Evolutionary conservation across 805 yeast species (phyloP).

Genomic region (Nakazawaea siamensis): DNA sequence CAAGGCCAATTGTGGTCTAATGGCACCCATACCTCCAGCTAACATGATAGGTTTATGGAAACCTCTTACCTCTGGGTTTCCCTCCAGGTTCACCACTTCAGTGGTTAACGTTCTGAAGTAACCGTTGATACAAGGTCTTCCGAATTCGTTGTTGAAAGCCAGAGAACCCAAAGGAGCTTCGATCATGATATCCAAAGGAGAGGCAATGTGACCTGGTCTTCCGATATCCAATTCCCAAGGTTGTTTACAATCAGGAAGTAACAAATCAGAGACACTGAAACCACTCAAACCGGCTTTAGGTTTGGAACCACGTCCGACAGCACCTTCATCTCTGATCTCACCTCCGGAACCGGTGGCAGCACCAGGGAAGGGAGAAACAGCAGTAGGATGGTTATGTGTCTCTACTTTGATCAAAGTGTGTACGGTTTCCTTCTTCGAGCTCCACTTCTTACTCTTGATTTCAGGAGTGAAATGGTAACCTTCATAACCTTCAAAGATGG

Average conservation of each 20-base stretch:
- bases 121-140: constrained; percentile 95
- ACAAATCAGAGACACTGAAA: constrained; percentile 82
- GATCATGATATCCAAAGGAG: constrained; percentile 88
- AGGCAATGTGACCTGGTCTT: constrained; percentile 87
- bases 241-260: constrained; percentile 76
- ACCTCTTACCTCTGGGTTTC: constrained; percentile 76
- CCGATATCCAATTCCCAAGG: constrained; percentile 96
- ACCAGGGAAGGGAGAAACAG: constrained; percentile 98
- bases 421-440: constrained; percentile 64
- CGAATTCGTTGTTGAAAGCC: constrained; percentile 97
- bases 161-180: constrained; percentile 98
- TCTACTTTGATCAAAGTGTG: constrained; percentile 93
- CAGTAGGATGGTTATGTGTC: constrained; percentile 99
- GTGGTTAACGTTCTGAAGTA: constrained; percentile 94
- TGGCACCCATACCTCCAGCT: constrained; percentile 98
- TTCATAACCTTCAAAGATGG: constrained; percentile 80
- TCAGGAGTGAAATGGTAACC: constrained; percentile 80
- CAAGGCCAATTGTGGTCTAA: constrained; percentile 86
- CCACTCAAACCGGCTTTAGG: constrained; percentile 96
- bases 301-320: constrained; percentile 97
- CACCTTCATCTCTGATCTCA: constrained; percentile 99
- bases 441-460: constrained; percentile 63
- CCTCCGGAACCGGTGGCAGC: constrained; percentile 99
- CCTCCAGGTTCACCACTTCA: constrained; percentile 52
- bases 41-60: constrained; percentile 98